Evolutionary conservation across 23 red algal species (phyloP), one percentile per base, ranked within the genome.

Genomic region (Gracilaria gracilis): DNA sequence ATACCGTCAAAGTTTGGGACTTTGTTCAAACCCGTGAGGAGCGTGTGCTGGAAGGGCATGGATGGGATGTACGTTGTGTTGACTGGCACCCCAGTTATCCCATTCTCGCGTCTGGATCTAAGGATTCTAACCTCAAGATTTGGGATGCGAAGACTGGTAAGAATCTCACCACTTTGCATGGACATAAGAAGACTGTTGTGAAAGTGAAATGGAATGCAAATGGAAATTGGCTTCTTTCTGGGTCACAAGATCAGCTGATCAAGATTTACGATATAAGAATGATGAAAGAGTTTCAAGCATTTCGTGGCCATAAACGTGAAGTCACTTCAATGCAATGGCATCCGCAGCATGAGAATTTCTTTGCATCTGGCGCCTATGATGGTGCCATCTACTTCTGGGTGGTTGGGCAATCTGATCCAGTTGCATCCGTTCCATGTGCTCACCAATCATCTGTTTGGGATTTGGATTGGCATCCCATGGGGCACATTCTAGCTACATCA

Each of bases 241-340:
- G 94, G 6, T 94, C 94, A 46, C 90, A 95, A 50, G 97, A 99
- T 51, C 94, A 96, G 79, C 71, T 94, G 39, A 95, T 99, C 61
- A 99, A 99, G 66, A 84, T 96, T 35, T 96, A 95, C 48, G 97
- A 99, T 75, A 99, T 99, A 36, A 83, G 97, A 36, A 99, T 95
- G 97, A 99, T 99, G 97, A 77, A 83, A 47, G 91, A 95, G 47
- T 89, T 99, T 75, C 90, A 94, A 64, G 88, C 91, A 1, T 99
- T 96, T 62, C 94, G 94, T 31, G 97, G 97, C 35, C 97, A 99
- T 61, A 86, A 79, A 57, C 90, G 94, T 44, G 97, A 99, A 88
- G 97, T 99, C 33, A 99, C 97, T 6, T 95, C 94, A 57, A 72
- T 96, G 40, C 72, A 90, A 66, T 99, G 97, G 97, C 97, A 99